A percentile compares a stretch with the other conserved stretches of the same genome.
Conservation (phyloP, 2,329 filamentous ascomycete species). For the Chalaropsis ovoidea region DNA sequence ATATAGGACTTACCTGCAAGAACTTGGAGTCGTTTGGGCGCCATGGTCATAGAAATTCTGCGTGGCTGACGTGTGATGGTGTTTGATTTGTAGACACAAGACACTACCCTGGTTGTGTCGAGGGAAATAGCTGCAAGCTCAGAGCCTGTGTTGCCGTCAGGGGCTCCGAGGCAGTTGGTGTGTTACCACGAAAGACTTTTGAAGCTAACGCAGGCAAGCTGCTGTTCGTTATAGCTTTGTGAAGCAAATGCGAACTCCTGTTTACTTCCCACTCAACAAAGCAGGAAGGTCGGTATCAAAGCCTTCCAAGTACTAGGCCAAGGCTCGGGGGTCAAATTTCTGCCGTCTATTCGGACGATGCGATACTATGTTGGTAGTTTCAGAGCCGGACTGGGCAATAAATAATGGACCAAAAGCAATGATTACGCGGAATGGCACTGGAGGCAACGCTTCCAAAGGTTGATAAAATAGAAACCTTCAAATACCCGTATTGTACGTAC, state of each 20-base stretch:
- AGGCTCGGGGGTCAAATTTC: no score
- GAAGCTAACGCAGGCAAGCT: background rate
- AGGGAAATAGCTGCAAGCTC: background rate
- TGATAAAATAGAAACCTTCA: background rate
- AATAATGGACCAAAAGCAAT: background rate
- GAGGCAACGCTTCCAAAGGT: background rate
- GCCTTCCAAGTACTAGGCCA: no score
- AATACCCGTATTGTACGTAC: background rate
- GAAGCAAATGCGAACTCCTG: no score
- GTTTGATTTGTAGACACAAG: slow-evolving; percentile 1
- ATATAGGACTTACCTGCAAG: slow-evolving; percentile 22
- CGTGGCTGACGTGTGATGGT: background rate
- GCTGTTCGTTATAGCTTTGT: no score
- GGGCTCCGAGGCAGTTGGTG: slow-evolving; percentile 12
- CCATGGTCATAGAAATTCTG: slow-evolving; percentile 15
- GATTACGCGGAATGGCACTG: background rate
- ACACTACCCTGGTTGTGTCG: slow-evolving; percentile 2
- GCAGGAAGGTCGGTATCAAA: no score
- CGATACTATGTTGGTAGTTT: background rate
- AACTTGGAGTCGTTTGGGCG: slow-evolving; percentile 23
- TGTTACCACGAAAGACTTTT: background rate
- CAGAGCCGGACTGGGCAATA: background rate
- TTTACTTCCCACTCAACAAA: no score
- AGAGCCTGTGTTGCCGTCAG: slow-evolving; percentile 6
- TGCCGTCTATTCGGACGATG: background rate